A percentile compares a stretch with the other conserved stretches of the same genome.
Conservation (phyloP, 805 yeast species). For the Cyberlindnera mississippiensis region DNA sequence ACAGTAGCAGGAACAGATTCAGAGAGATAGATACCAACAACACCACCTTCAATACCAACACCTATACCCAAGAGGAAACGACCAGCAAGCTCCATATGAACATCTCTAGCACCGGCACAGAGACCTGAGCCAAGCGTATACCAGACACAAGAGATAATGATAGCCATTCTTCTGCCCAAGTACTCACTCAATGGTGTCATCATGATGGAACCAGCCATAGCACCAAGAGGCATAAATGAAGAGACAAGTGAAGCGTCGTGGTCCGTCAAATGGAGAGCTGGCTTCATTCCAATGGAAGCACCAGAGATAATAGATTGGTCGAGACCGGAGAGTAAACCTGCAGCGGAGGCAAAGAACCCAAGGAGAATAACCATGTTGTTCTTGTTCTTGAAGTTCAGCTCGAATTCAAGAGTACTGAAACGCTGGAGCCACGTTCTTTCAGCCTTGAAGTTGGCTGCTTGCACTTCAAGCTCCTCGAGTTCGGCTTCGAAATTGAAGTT, state of each 20-base stretch:
- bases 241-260: constrained; percentile 50
- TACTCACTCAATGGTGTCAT: constrained; percentile 55
- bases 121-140: constrained; percentile 59
- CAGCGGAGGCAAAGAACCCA: constrained; percentile 57
- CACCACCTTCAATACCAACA: constrained; percentile 63
- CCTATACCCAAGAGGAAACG: constrained; percentile 60
- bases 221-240: constrained; percentile 67
- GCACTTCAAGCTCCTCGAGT: constrained; percentile 33
- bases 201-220: constrained; percentile 56
- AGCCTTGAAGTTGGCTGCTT: constrained; percentile 23
- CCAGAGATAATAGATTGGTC: constrained; percentile 68
- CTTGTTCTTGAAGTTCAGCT: constrained; percentile 41
- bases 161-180: constrained; percentile 52
- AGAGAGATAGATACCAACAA: constrained; percentile 58
- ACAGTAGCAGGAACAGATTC: constrained; percentile 56
- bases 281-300: constrained; percentile 50
- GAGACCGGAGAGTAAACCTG: constrained; percentile 62
- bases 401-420: constrained; percentile 33
- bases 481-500: constrained; percentile 37
- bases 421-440: constrained; percentile 37
- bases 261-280: constrained; percentile 36
- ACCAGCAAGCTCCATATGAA: constrained; percentile 53
- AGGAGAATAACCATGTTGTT: constrained; percentile 44
- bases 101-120: constrained; percentile 47
- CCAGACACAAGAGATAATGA: constrained; percentile 53